Percentiles rank a stretch among this genome's conserved stretches.
Evolutionary conservation across 2,329 filamentous ascomycete species (phyloP).

Genomic region (Thelonectria rubi): DNA sequence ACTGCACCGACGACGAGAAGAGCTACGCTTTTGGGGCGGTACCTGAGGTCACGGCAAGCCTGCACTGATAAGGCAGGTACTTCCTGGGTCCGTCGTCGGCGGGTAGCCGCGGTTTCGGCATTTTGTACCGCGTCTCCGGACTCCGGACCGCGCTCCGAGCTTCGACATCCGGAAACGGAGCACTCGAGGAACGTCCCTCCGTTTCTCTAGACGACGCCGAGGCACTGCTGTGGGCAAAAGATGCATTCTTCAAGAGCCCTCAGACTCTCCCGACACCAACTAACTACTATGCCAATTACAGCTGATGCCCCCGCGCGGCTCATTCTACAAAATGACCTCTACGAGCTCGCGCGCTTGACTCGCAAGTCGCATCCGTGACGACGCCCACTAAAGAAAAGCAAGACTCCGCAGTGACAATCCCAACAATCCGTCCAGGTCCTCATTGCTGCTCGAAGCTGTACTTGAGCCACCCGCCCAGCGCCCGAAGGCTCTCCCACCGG

Average conservation of each 20-base stretch:
- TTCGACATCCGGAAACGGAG: slow-evolving; percentile 26
- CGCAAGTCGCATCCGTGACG: slow-evolving; percentile 32
- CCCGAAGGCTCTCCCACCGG: slow-evolving; percentile 90
- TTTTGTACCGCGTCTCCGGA: slow-evolving; percentile 36
- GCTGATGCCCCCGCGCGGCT: slow-evolving; percentile 40
- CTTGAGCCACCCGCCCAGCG: slow-evolving; percentile 74
- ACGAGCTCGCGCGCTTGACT: slow-evolving; percentile 32
- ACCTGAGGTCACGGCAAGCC: slow-evolving; percentile 21
- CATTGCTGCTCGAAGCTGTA: slow-evolving; percentile 65
- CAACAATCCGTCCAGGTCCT: slow-evolving; percentile 20
- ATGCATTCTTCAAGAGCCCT: slow-evolving; percentile 25
- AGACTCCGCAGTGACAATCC: slow-evolving; percentile 30
- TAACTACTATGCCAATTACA: slow-evolving; percentile 46
- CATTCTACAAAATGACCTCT: slow-evolving; percentile 38
- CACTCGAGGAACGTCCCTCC: not conserved
- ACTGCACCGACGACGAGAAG: too few species aligned
- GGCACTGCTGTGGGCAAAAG: not conserved
- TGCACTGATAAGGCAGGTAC: slow-evolving; percentile 25
- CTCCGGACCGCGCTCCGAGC: slow-evolving; percentile 37
- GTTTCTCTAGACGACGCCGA: not conserved
- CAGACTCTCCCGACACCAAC: slow-evolving; percentile 35
- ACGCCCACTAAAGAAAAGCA: slow-evolving; percentile 37
- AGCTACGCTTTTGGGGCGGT: slow-evolving; percentile 21
- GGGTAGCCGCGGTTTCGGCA: slow-evolving; percentile 26
- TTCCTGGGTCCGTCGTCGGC: slow-evolving; percentile 1